Evolutionary conservation across 2,329 filamentous ascomycete species (phyloP).

Genomic region (Penicillium vulpinum): DNA sequence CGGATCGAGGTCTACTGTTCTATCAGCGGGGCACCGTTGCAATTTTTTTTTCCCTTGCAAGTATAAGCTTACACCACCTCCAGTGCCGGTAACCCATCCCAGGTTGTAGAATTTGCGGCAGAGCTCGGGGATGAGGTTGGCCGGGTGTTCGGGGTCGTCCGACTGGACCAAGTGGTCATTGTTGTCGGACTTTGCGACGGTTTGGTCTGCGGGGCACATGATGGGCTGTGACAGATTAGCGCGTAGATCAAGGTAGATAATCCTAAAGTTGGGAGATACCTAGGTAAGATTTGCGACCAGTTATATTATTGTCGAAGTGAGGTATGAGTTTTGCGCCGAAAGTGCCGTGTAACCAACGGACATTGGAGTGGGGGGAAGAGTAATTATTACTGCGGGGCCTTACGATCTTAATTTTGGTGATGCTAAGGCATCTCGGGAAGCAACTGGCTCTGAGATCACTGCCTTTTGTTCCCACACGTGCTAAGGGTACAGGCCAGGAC

Average conservation of each 20-base stretch:
- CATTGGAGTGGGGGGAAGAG: not conserved
- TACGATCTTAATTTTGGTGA: too few relatives aligned
- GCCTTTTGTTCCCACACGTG: too few relatives aligned
- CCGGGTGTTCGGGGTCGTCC: conserved; percentile 77
- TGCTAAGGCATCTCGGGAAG: too few relatives aligned
- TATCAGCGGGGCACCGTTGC: conserved; percentile 9
- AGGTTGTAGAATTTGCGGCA: conserved; percentile 95
- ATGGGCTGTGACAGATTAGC: conserved; percentile 15
- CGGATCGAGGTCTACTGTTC: conserved; percentile 45
- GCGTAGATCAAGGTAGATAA: not conserved
- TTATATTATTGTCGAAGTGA: not conserved
- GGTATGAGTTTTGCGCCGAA: not conserved
- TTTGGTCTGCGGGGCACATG: conserved; percentile 28
- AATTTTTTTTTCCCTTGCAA: conserved; percentile 2
- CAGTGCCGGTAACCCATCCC: conserved; percentile 71
- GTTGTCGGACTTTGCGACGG: conserved; percentile 28
- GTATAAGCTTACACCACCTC: conserved; percentile 43
- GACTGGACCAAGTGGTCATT: conserved; percentile 61
- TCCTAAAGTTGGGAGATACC: not conserved
- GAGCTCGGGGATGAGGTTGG: conserved; percentile 89
- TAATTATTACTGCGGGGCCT: too few relatives aligned
- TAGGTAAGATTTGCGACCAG: not conserved
- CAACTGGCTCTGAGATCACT: too few relatives aligned
- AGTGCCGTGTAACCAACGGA: not conserved
- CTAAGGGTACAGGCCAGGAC: too few relatives aligned